Evolutionary conservation across 345 rosid species (phyloP).

Genomic region (Cardiospermum halicacabum): DNA sequence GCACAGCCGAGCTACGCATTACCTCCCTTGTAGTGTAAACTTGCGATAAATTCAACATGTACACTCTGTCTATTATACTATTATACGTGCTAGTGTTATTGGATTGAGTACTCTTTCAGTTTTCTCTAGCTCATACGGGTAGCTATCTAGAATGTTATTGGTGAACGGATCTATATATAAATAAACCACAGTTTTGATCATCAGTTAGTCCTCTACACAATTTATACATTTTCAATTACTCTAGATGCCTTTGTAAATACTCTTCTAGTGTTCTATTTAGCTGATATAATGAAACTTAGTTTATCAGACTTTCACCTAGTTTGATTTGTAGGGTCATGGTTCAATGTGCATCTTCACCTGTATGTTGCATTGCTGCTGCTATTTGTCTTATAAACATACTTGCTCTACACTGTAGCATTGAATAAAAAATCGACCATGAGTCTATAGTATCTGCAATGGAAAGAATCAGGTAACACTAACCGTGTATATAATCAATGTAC

Average conservation of each 20-base stretch:
- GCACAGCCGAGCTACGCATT: constrained; percentile 67
- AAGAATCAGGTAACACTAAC: neutral
- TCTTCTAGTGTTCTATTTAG: neutral
- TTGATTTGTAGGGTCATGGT: too few species aligned
- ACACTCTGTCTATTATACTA: neutral
- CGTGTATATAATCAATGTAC: neutral
- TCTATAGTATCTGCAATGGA: neutral
- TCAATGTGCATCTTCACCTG: too few species aligned
- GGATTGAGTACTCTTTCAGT: neutral
- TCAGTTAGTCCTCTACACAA: neutral
- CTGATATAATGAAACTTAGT: neutral
- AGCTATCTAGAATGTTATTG: constrained; percentile 1
- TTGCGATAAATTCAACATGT: constrained; percentile 14
- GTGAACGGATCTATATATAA: neutral
- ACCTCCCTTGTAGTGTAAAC: constrained; percentile 41
- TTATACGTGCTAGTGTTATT: neutral
- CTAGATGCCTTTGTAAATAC: neutral
- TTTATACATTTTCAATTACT: neutral
- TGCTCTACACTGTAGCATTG: too few species aligned
- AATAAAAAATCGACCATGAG: too few species aligned
- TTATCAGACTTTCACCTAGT: neutral
- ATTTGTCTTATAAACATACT: too few species aligned
- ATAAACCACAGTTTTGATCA: neutral
- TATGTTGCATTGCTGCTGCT: too few species aligned
- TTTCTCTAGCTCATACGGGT: neutral